Conservation (phyloP, 148 eudicot species). For the Camellia lanceoleosa region DNA sequence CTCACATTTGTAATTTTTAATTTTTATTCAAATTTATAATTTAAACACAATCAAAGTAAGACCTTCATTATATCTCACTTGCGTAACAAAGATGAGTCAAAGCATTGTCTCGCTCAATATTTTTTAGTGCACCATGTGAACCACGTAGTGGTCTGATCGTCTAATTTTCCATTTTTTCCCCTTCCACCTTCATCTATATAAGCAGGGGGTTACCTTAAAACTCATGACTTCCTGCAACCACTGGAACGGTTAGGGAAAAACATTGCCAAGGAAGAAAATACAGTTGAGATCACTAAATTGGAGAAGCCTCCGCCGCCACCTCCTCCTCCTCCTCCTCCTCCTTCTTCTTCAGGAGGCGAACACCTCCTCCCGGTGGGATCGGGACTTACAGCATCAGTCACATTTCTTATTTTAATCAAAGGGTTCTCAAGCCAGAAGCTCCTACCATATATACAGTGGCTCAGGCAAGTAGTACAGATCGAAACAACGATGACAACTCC, state of each 20-base stretch:
- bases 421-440: slow-evolving; percentile 65
- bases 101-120: too few relatives aligned
- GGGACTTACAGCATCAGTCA: slow-evolving; percentile 78
- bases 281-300: slow-evolving; percentile 28
- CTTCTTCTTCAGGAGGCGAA: slow-evolving; percentile 44
- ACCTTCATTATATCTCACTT: too few relatives aligned
- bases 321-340: slow-evolving; percentile 31
- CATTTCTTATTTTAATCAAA: slow-evolving; percentile 58
- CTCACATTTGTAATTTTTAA: too few relatives aligned
- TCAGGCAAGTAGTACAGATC: slow-evolving; percentile 48
- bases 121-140: too few relatives aligned
- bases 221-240: slow-evolving; percentile 90
- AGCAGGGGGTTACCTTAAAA: slow-evolving; percentile 59
- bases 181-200: background rate
- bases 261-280: slow-evolving; percentile 45
- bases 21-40: too few relatives aligned
- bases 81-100: too few relatives aligned
- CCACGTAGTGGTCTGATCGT: too few relatives aligned
- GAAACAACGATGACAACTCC: slow-evolving; percentile 64
- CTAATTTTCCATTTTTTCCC: background rate
- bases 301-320: slow-evolving; percentile 56
- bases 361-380: slow-evolving; percentile 81
- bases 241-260: slow-evolving; percentile 57
- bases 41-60: too few relatives aligned
- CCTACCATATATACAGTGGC: slow-evolving; percentile 33